A percentile compares a stretch with the other conserved stretches of the same genome.
phyloP scores from a whole-genome alignment of 805 yeast species.

The Suhomyces pyralidae region DNA sequence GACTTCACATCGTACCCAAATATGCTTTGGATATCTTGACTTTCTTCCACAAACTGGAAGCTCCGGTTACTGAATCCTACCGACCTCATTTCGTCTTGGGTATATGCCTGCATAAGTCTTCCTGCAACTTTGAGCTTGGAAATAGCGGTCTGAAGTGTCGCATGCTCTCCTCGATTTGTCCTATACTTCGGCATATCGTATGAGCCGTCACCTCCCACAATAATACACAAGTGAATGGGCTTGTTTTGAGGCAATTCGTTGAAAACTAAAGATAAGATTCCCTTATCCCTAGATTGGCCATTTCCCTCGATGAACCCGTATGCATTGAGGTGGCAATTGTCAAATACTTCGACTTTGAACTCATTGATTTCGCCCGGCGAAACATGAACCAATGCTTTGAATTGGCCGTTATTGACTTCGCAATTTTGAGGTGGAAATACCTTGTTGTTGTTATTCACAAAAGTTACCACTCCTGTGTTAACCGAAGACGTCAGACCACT shows the following conservation, averaged over 20 bases:
- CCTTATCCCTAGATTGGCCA: conserved; percentile 22
- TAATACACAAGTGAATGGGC: conserved; percentile 76
- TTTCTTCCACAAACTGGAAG: conserved; percentile 68
- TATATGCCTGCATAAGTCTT: conserved; percentile 85
- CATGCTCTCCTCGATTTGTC: conserved; percentile 51
- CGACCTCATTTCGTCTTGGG: conserved; percentile 82
- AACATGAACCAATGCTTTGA: conserved; percentile 72
- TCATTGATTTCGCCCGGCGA: conserved; percentile 61
- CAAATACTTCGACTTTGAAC: conserved; percentile 48
- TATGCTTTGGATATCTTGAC: conserved; percentile 23
- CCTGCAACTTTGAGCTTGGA: conserved; percentile 77
- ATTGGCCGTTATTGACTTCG: conserved; percentile 66
- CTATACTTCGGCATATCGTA: conserved; percentile 68
- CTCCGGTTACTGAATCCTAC: conserved; percentile 76
- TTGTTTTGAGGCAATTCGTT: conserved; percentile 60
- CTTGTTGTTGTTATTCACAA: conserved; percentile 29
- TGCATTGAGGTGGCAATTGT: conserved; percentile 27
- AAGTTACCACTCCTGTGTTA: conserved; percentile 26
- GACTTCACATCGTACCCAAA: conserved; percentile 47
- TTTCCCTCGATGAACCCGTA: conserved; percentile 22
- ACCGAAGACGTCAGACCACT: conserved; percentile 24
- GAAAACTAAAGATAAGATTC: conserved; percentile 21
- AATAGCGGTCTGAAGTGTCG: conserved; percentile 66
- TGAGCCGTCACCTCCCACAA: conserved; percentile 67
- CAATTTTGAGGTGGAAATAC: conserved; percentile 67